Evolutionary conservation across 1,284 basidiomycete genomes (phyloP).

Genomic region (Porogramme epimiltina): DNA sequence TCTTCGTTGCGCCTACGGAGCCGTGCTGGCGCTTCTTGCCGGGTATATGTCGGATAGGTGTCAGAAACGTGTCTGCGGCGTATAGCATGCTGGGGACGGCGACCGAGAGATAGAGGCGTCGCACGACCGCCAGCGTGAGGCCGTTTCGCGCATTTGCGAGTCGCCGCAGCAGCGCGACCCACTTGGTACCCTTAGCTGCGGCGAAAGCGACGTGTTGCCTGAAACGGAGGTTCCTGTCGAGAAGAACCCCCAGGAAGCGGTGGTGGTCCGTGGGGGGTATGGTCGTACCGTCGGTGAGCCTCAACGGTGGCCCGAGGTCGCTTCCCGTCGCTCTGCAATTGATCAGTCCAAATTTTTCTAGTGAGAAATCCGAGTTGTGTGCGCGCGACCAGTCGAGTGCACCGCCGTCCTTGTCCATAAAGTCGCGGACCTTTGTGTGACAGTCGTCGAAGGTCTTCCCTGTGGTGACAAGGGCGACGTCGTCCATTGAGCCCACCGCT

Average conservation of each 20-base stretch:
- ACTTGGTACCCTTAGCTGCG: constrained; percentile 31
- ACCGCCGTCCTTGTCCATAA: too few relatives aligned
- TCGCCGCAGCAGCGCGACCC: constrained; percentile 23
- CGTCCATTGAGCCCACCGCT: too few relatives aligned
- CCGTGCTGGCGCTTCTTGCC: constrained; percentile 15
- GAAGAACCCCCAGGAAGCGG: constrained; percentile 37
- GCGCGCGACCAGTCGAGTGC: constrained; percentile 24
- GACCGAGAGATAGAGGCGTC: constrained; percentile 28
- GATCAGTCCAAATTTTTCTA: constrained; percentile 28
- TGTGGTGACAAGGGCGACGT: too few relatives aligned
- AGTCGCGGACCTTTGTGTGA: too few relatives aligned
- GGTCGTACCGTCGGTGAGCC: constrained; percentile 7
- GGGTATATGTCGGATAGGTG: constrained; percentile 20
- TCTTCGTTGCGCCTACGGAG: constrained; percentile 1
- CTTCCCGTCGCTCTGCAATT: constrained; percentile 4
- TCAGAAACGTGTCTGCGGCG: constrained; percentile 36
- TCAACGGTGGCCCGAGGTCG: constrained; percentile 12
- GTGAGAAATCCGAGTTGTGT: constrained; percentile 28
- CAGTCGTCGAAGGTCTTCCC: too few relatives aligned
- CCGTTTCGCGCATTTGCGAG: constrained; percentile 19
- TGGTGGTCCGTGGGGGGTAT: constrained; percentile 12
- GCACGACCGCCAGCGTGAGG: background rate
- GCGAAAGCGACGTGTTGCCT: constrained; percentile 32
- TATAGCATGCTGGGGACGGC: constrained; percentile 38
- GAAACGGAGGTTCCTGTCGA: constrained; percentile 39